phyloP scores from a whole-genome alignment of 2,329 filamentous ascomycete genomes.

The Colletotrichum salicis region DNA sequence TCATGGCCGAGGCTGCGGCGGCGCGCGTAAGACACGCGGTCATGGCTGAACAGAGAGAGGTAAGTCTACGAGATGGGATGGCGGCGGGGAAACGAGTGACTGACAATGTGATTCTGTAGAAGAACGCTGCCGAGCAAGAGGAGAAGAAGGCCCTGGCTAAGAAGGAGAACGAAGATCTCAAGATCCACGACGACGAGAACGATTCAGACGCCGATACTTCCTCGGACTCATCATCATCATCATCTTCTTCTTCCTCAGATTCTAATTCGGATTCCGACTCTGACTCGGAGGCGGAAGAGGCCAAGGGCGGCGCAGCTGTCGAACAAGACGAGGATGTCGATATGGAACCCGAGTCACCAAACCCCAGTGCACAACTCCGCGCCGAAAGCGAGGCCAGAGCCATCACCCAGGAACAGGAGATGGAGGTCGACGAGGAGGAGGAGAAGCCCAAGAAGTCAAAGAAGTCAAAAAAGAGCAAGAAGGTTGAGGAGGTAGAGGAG shows the following conservation, averaged over 20 bases:
- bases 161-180: slow-evolving; percentile 32
- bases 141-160: slow-evolving; percentile 35
- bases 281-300: slow-evolving; percentile 34
- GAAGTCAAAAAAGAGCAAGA: slow-evolving; percentile 31
- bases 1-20: slow-evolving; percentile 53
- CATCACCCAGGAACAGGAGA: slow-evolving; percentile 39
- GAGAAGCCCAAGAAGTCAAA: slow-evolving; percentile 34
- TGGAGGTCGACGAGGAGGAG: slow-evolving; percentile 40
- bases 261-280: slow-evolving; percentile 29
- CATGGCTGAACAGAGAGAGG: slow-evolving; percentile 41
- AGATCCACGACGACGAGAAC: slow-evolving; percentile 36
- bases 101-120: slow-evolving; percentile 33
- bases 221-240: slow-evolving; percentile 35
- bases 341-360: slow-evolving; percentile 31
- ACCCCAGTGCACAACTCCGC: slow-evolving; percentile 34
- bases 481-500: slow-evolving; percentile 24
- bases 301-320: slow-evolving; percentile 38
- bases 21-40: slow-evolving; percentile 42
- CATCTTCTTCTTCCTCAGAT: neutral
- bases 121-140: slow-evolving; percentile 40
- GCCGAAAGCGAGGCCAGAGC: slow-evolving; percentile 34
- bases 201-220: slow-evolving; percentile 37
- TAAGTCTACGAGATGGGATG: slow-evolving; percentile 25
- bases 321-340: slow-evolving; percentile 44
- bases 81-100: neutral